Evolutionary conservation across 148 eudicot genomes (phyloP).

Genomic region (Beta vulgaris): DNA sequence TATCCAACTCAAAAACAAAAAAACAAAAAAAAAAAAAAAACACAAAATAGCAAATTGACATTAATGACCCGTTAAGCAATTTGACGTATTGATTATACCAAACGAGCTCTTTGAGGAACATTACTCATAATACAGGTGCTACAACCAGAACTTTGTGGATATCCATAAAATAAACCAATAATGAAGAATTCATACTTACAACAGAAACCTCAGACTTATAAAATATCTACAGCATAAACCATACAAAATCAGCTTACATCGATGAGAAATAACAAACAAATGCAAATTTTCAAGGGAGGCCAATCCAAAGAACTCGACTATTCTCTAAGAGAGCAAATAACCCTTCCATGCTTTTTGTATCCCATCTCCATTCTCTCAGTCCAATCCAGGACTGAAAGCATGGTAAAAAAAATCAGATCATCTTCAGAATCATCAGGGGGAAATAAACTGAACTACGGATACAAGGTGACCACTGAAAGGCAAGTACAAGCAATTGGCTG

Average conservation of each 20-base stretch:
- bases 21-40: no score
- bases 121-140: background rate
- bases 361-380: conserved; percentile 2
- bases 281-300: background rate
- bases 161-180: background rate
- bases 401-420: conserved; percentile 8
- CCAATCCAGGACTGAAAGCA: background rate
- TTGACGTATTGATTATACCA: no score
- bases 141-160: conserved; percentile 5
- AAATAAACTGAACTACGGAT: background rate
- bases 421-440: conserved; percentile 5
- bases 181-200: conserved; percentile 16
- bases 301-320: background rate
- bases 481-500: background rate
- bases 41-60: no score
- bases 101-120: background rate
- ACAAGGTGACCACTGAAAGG: conserved; percentile 13
- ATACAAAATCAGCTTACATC: conserved; percentile 14
- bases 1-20: no score
- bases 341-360: conserved; percentile 5
- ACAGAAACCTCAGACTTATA: conserved; percentile 9
- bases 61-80: no score
- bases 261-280: conserved; percentile 4
- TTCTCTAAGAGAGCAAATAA: background rate
- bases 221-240: conserved; percentile 19